Base-by-base conservation (phyloP, 768 basidiomycete species). In the Auricularia sp. region DNA sequence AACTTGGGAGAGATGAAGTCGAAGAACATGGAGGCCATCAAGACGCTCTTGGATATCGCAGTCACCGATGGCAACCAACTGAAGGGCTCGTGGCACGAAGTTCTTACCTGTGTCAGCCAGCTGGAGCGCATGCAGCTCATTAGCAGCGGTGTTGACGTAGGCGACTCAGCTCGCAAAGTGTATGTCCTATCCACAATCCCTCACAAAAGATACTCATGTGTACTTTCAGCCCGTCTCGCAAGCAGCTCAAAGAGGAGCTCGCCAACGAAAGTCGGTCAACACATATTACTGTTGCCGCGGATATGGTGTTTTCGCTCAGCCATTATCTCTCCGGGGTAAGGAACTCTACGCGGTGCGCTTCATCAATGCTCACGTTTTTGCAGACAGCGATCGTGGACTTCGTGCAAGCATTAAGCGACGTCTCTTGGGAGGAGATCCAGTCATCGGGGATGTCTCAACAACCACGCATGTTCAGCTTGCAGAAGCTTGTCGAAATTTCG, bases 1-100 rank as follows among this genome's bases (percentile, higher is more conserved):
- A 98, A 99, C 72, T 77, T 98, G 3, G 93, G 94, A 63, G 97
- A 98, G 79, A 99, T 99, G 97, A 95, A 93, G 77, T 83, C 92
- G 39, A 98, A 98, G 80, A 98, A 98, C 72, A 97, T 99, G 86
- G 97, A 98, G 73, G 97, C 96, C 5, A 98, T 99, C 78, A 98
- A 98, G 75, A 78, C 92, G 2, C 80, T 99, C 62, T 78, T 99
- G 11, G 97, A 98, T 71, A 86, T 99, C 54, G 96, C 97, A 16
- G 89, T 96, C 47, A 89, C 85, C n/a, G 95, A 99, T 73, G 97
- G 97, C 66, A 98, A 97, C 73, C 87, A 92, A 72, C 82, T 99
- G 66, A 97, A 95, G 77, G 88, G 87, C 1, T 93, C 90, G 21
- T 99, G 97, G 97, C 88, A 89, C 69, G 97, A 99, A 69, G 93